These are phyloP conservation scores for Ehretia macrophylla DNA, from an alignment of 257 asterid genomes.

Conservation along the genomic window DNA sequence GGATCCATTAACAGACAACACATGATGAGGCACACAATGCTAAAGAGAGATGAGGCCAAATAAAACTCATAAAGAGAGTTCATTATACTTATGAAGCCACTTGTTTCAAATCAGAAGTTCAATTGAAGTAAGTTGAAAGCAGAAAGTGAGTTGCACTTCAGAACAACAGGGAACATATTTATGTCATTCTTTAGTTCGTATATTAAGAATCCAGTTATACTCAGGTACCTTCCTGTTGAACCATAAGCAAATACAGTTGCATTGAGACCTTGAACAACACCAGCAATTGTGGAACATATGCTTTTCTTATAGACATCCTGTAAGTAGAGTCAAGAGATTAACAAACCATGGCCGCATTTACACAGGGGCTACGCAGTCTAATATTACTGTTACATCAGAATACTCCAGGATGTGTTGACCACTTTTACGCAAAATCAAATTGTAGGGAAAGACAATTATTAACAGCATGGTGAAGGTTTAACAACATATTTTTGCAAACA, in stretches of 20 bases:
- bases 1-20: no score
- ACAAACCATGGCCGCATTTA: neutral
- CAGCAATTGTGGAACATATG: constrained; percentile 63
- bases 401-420: no score
- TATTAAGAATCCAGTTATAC: constrained; percentile 2
- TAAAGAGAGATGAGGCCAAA: no score
- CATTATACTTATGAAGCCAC: no score
- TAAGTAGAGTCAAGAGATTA: constrained; percentile 9
- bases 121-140: neutral
- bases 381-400: no score
- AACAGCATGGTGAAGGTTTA: no score
- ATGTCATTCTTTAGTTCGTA: neutral
- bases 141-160: neutral
- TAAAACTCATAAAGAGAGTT: no score
- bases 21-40: no score
- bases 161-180: no score
- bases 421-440: no score
- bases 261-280: constrained; percentile 91
- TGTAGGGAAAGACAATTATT: no score
- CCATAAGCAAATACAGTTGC: constrained; percentile 98
- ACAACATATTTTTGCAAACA: neutral
- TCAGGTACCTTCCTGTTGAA: constrained; percentile 83
- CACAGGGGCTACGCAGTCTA: neutral
- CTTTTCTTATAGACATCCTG: constrained; percentile 83
- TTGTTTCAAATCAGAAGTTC: neutral